Evolutionary conservation across 768 basidiomycete genomes (phyloP), one percentile per base, ranked within the genome.

Genomic region (Suillus cothurnatus): DNA sequence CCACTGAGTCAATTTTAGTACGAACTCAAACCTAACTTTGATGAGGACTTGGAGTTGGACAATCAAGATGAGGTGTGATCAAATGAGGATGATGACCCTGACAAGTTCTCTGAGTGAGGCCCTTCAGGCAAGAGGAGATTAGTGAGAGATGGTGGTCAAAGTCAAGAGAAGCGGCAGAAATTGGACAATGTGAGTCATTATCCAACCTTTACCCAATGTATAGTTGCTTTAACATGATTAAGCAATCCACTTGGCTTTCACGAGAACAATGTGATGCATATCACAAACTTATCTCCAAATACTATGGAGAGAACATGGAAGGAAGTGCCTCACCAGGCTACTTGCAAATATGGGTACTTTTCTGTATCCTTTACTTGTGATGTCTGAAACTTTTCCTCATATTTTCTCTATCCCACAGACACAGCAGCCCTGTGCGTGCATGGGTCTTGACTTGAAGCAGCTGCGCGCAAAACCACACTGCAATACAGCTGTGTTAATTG

Each of bases 281-380:
- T 73, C 81, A 86, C 61, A 79, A 84, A 43, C 81, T 85, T 26
- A 78, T 99, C 32, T 85, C 91, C 69, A 92, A 91, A 71, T 89
- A 99, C 78, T 98, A 97, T 72, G 97, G 97, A 95, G 92, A 73
- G 97, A 99, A 75, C 86, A 88, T 62, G 97, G 97, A 26, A 84
- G 92, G 66, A 96, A 95, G 75, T 85, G 89, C 68, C 79, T 99
- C 63, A 93, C 91, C 1, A 97, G 97, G 9, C 80, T 99, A 58
- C 81, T 99, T 28, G 97, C 97, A 19, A 99, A 99, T 82, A 99
- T 99, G 94, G 97, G 97, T 34, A 60, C 57, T 21, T 39, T 64
- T 56, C 45, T 57, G 19, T 61, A 43, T 41, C 17, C 38, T 17
- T 55, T 60, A 64, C 63, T 59, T 49, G 52, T 31, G 57, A 56